Conservation (phyloP, 805 yeast species). For the Saccharomyces paradoxus region DNA sequence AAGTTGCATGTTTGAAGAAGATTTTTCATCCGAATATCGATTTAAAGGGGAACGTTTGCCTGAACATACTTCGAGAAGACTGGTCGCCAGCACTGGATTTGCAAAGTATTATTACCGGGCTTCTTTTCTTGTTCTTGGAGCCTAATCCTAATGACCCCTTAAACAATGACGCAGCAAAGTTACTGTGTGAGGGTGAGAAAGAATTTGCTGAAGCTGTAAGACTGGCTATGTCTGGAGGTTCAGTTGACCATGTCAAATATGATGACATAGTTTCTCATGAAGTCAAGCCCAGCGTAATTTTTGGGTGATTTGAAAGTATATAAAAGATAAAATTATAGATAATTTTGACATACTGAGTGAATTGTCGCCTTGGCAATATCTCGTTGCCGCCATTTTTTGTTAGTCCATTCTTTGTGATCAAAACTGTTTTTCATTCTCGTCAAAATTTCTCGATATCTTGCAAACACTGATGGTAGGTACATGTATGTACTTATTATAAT, state of each 20-base stretch:
- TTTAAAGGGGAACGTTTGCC: constrained; percentile 79
- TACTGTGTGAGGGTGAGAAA: constrained; percentile 37
- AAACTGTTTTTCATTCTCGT: no score
- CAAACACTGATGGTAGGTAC: no score
- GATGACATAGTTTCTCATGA: constrained; percentile 42
- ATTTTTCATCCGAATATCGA: constrained; percentile 95
- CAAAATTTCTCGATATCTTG: no score
- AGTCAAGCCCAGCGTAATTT: background rate
- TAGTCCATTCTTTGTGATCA: background rate
- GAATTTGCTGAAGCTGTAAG: constrained; percentile 51
- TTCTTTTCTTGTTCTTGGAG: constrained; percentile 76
- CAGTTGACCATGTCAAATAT: constrained; percentile 47
- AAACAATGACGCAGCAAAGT: constrained; percentile 80
- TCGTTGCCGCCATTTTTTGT: no score
- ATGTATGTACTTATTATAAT: no score
- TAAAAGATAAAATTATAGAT: background rate
- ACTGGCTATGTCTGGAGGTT: constrained; percentile 65
- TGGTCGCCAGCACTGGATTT: constrained; percentile 91
- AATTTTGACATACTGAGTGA: background rate
- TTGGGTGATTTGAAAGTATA: background rate
- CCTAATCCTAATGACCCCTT: constrained; percentile 91
- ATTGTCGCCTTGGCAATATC: background rate
- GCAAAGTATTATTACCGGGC: constrained; percentile 74
- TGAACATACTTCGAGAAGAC: constrained; percentile 86
- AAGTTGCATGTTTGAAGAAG: constrained; percentile 57